Conservation (phyloP, 805 yeast genomes). For the Pichia manshurica region DNA sequence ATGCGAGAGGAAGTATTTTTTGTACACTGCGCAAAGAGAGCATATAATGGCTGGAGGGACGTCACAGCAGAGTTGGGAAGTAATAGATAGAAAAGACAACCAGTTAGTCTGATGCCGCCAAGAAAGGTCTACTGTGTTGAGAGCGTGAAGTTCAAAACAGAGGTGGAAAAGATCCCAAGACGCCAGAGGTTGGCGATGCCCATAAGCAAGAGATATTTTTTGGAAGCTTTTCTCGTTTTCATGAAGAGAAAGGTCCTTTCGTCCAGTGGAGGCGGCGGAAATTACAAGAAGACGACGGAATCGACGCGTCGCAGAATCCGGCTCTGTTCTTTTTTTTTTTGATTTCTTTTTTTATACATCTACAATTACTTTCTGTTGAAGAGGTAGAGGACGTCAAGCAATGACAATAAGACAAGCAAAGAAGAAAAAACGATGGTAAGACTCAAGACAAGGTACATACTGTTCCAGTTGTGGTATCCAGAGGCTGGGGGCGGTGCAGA, state of each 20-base stretch:
- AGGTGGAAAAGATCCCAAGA: too few relatives aligned
- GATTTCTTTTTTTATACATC: too few relatives aligned
- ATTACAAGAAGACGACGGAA: neutral
- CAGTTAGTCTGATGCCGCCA: neutral
- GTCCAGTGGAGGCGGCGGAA: too few relatives aligned
- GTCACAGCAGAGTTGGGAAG: neutral
- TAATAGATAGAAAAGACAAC: neutral
- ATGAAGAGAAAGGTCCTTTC: too few relatives aligned
- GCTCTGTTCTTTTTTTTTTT: too few relatives aligned
- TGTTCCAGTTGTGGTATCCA: slow-evolving; percentile 76
- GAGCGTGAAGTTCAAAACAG: neutral
- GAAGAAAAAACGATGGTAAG: slow-evolving; percentile 64
- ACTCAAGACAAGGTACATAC: slow-evolving; percentile 74
- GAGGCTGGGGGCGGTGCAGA: slow-evolving; percentile 19
- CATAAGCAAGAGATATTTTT: too few relatives aligned
- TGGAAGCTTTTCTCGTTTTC: too few relatives aligned
- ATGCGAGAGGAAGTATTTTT: neutral
- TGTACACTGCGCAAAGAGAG: slow-evolving; percentile 1
- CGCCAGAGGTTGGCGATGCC: too few relatives aligned
- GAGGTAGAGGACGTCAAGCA: neutral
- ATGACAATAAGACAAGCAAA: neutral
- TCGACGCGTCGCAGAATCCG: slow-evolving; percentile 1
- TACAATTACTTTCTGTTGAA: neutral
- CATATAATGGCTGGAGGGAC: slow-evolving; percentile 6
- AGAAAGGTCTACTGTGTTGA: slow-evolving; percentile 3